Base-by-base conservation (phyloP, 1,284 basidiomycete genomes). In the Cystobasidiaceae sp. region DNA sequence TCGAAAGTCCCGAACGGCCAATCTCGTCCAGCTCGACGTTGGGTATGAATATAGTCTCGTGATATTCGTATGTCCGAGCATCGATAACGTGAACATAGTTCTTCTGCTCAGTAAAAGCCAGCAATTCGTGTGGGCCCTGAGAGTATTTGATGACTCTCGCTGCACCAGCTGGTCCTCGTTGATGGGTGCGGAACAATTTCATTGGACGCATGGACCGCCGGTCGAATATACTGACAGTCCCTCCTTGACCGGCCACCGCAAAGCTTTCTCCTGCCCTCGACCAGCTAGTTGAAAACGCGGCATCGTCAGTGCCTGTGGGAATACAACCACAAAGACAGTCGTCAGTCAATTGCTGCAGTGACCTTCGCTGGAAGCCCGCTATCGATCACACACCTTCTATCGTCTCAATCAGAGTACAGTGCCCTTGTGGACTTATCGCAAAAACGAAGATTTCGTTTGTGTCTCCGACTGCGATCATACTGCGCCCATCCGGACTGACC, bases 51-150 rank as follows among this genome's bases (percentile, higher is more conserved):
- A 91, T 75, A 25, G 87, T 81, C 69, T 89, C 84, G 68, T 87
- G 84, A 3, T 81, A 82, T 71, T 88, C 86, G 70, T 90, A 91
- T 0, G 88, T 90, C 45, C 84, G 81, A 3, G 88, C 88, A 71
- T 91, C 89, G 41, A 91, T 78, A 62, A 90, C 79, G 72, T 91
- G 89, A 0, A 90, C 71, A 27, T 85, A 75, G 13, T 82, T 85
- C 0, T 87, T 87, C 71, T 90, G 89, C 85, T 90, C 89, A n/a
- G 89, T 88, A 76, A 90, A 91, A 0, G 83, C 83, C 81, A 91
- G 82, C 3, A 89, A 76, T 74, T 90, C 88, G 33, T 82, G 81
- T 15, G 80, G 81, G 68, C 67, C 78, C 67, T 44, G 82, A 61
- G 85, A 85, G 76, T 91, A 91, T 74, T 89, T 89, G 71, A 91